Percentiles rank a stretch among this genome's conserved stretches.
Evolutionary conservation across 2,329 filamentous ascomycete genomes (phyloP).

Genomic region (Pestalotiopsis sp.): DNA sequence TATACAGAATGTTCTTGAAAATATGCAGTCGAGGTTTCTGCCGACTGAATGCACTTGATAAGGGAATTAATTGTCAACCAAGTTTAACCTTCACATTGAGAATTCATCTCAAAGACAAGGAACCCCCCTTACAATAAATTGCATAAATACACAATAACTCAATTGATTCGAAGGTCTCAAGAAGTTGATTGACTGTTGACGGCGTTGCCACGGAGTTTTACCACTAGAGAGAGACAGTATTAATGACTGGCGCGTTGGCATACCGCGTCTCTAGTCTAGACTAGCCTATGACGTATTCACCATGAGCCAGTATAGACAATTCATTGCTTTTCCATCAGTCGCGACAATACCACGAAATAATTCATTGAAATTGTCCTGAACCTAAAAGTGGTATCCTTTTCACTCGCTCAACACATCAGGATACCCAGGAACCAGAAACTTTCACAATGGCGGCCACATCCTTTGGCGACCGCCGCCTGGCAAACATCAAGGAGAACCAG

Average conservation of each 20-base stretch:
- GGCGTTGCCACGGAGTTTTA: too few species aligned
- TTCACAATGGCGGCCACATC: constrained; percentile 24
- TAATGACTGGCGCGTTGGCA: not conserved
- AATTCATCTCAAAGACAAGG: too few species aligned
- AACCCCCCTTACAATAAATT: too few species aligned
- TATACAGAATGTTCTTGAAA: too few species aligned
- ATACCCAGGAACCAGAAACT: not conserved
- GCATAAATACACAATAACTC: too few species aligned
- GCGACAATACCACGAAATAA: not conserved
- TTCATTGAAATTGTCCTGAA: not conserved
- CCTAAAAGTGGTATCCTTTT: not conserved
- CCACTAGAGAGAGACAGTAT: not conserved
- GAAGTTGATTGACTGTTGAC: too few species aligned
- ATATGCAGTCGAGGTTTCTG: too few species aligned
- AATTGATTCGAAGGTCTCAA: too few species aligned
- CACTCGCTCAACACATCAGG: not conserved
- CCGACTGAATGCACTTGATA: too few species aligned
- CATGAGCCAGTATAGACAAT: not conserved
- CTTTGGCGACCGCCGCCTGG: constrained; percentile 46
- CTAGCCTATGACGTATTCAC: not conserved
- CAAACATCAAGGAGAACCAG: constrained; percentile 52
- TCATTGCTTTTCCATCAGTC: not conserved
- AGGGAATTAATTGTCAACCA: too few species aligned
- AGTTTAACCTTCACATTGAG: too few species aligned
- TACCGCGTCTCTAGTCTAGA: not conserved